Evolutionary conservation across 2,329 filamentous ascomycete genomes (phyloP), one percentile per base, ranked within the genome.

Genomic region (Xylariaceae sp.): DNA sequence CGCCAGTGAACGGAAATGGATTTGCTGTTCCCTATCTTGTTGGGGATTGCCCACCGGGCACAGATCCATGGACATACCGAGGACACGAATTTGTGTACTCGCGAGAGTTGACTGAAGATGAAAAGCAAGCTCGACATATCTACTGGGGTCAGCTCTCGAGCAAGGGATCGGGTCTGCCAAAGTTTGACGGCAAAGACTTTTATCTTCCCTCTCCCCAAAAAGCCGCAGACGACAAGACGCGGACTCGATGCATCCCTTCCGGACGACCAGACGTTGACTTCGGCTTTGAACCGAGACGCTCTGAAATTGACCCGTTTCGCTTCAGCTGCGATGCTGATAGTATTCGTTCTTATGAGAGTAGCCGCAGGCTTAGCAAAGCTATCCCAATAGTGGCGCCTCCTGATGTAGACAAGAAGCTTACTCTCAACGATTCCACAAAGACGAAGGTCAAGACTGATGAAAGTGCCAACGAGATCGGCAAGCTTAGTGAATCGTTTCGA

Each of bases 131-230:
- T 57, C 79, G 83, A 37, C 77, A 80, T 57, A 70, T 85, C 58
- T 86, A 84, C 65, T 87, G 83, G 81, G 82, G 81, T 8, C 79
- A 81, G 36, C 77, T 80, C 13, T 77, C 82, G 35, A 74, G 71
- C 24, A 75, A 78, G 58, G 73, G 79, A 42, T 75, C 72, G 27
- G 81, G 82, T 2, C 71, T 86, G 33, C 83, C 84, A 27, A 86
- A 83, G 66, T 87, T 84, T 61, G 83, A 87, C 59, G 83, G 84
- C 20, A 85, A 83, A 65, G 77, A 86, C 64, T 86, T 86, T 60
- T 86, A 85, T 57, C 81, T 79, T 24, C 72, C 81, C 3, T 85
- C 83, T 0, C 81, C 81, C 1, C 66, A 69, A 57, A 81, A 80
- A 64, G 62, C 46, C 13, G 36, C 15, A 23, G 54, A 36, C 15